phyloP scores from a whole-genome alignment of 257 asterid species.

The Oldenlandia corymbosa region DNA sequence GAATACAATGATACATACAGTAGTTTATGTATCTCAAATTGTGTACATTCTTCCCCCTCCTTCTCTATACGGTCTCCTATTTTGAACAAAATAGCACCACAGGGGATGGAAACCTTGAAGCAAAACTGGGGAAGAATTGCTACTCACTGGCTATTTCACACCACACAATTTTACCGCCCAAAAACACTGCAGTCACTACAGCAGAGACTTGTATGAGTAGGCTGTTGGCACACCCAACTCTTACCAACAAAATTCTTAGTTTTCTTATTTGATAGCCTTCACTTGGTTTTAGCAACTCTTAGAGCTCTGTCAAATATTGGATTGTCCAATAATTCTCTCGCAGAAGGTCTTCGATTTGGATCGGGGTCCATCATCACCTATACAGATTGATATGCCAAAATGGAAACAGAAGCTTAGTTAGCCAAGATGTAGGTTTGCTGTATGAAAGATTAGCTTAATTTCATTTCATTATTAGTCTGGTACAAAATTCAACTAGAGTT shows the following conservation, averaged over 20 bases:
- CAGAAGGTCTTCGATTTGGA: slow-evolving; percentile 77
- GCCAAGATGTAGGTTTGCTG: not conserved
- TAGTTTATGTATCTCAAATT: not conserved
- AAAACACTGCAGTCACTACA: too few relatives aligned
- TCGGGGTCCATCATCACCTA: slow-evolving; percentile 89
- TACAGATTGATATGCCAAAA: slow-evolving; percentile 11
- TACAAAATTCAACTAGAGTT: not conserved
- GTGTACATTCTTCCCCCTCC: slow-evolving; percentile 3
- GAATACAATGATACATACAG: not conserved
- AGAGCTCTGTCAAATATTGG: slow-evolving; percentile 49
- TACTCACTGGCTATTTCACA: not conserved
- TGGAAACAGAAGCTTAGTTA: slow-evolving; percentile 12
- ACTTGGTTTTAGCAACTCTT: slow-evolving; percentile 27
- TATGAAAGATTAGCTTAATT: not conserved
- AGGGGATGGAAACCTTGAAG: not conserved
- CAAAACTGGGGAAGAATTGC: slow-evolving; percentile 11
- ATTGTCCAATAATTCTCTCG: slow-evolving; percentile 51
- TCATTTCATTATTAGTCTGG: not conserved
- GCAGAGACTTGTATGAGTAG: not conserved
- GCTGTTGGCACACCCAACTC: slow-evolving; percentile 1
- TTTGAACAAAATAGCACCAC: slow-evolving; percentile 9
- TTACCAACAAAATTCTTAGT: slow-evolving; percentile 7
- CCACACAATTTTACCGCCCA: not conserved
- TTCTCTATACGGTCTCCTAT: not conserved
- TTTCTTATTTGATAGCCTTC: slow-evolving; percentile 11